Conservation (phyloP, 768 basidiomycete species). For the Austroboletus eburneus region DNA sequence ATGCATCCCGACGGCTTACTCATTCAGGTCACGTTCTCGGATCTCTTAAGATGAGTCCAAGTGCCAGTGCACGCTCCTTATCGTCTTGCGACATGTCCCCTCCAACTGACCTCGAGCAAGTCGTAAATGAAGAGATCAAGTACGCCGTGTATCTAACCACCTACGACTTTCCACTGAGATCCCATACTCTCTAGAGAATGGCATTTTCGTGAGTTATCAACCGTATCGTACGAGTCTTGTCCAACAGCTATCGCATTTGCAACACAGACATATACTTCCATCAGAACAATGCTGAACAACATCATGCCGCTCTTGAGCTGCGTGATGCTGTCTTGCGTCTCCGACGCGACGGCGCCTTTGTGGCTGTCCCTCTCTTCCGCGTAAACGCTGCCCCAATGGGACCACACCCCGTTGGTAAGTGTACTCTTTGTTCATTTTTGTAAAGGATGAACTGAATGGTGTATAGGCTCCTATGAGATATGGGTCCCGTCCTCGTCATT, state of each 20-base stretch:
- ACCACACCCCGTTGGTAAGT: conserved; percentile 71
- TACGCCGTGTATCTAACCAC: conserved; percentile 31
- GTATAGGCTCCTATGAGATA: conserved; percentile 71
- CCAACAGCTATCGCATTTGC: not conserved
- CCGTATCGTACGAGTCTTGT: not conserved
- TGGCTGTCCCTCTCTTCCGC: conserved; percentile 71
- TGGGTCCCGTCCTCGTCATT: conserved; percentile 79
- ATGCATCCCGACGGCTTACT: too few species aligned
- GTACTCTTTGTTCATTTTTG: not conserved
- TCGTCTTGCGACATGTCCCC: conserved; percentile 21
- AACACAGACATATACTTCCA: conserved; percentile 73
- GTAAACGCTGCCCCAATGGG: conserved; percentile 69
- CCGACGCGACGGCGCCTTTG: conserved; percentile 71
- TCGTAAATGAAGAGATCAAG: conserved; percentile 62
- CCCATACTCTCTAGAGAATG: conserved; percentile 49
- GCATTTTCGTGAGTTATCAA: conserved; percentile 62
- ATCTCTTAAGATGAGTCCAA: not conserved
- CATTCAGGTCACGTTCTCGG: not conserved
- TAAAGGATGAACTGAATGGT: not conserved
- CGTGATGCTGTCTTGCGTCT: conserved; percentile 69
- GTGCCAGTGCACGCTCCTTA: too few species aligned
- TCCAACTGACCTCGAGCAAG: conserved; percentile 51
- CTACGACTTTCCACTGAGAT: not conserved
- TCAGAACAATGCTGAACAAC: conserved; percentile 58
- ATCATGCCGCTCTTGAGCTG: conserved; percentile 60